Evolutionary conservation across 257 asterid species (phyloP).

Genomic region (Phtheirospermum japonicum): DNA sequence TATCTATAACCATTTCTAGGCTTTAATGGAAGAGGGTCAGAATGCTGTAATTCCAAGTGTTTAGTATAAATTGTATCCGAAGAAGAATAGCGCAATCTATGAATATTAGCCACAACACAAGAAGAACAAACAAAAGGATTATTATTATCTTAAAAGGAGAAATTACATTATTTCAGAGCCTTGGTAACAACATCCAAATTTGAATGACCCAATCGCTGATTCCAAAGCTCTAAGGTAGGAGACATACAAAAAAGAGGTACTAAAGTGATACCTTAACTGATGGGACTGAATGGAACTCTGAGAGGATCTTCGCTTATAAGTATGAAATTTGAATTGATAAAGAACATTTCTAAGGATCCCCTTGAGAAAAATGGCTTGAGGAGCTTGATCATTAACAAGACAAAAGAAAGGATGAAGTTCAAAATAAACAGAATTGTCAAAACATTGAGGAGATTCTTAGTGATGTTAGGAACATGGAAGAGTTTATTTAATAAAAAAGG

Average conservation of each 20-base stretch:
- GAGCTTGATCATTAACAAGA: background rate
- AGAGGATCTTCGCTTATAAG: too few relatives aligned
- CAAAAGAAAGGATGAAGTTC: background rate
- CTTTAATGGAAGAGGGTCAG: background rate
- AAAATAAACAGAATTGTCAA: background rate
- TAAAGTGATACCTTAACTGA: too few relatives aligned
- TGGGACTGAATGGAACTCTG: too few relatives aligned
- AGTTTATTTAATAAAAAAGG: background rate
- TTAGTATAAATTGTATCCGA: background rate
- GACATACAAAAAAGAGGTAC: too few relatives aligned
- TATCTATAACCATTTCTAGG: background rate
- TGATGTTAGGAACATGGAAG: background rate
- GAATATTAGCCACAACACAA: too few relatives aligned
- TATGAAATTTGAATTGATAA: too few relatives aligned
- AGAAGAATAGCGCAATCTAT: background rate
- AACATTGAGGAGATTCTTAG: background rate
- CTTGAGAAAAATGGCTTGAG: background rate
- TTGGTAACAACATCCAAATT: too few relatives aligned
- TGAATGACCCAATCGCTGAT: too few relatives aligned
- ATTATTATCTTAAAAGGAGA: background rate
- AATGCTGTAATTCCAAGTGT: background rate
- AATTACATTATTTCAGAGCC: too few relatives aligned
- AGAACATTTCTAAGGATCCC: background rate
- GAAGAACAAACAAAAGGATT: background rate
- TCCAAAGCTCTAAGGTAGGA: too few relatives aligned